phyloP scores from a whole-genome alignment of 129 eudicot species.

The Oenanthe sinensis region DNA sequence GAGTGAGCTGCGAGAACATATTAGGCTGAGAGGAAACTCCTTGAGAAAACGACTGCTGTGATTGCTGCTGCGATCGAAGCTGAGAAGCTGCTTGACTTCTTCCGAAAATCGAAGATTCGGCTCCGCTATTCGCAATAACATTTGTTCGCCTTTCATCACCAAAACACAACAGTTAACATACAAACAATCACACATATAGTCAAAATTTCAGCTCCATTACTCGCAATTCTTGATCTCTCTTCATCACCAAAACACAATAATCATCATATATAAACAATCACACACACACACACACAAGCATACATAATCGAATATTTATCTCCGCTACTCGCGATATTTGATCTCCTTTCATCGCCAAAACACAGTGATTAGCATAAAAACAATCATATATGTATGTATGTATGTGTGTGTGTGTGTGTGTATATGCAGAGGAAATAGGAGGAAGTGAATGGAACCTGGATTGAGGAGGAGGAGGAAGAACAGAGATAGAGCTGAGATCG shows the following conservation, averaged over 20 bases:
- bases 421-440: background rate
- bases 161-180: conserved; percentile 6
- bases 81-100: conserved; percentile 53
- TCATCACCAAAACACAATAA: conserved; percentile 4
- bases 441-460: conserved; percentile 29
- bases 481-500: conserved; percentile 58
- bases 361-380: background rate
- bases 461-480: conserved; percentile 62
- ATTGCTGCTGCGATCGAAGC: conserved; percentile 51
- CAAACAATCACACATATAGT: background rate
- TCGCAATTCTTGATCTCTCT: background rate
- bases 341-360: background rate
- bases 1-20: conserved; percentile 71
- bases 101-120: conserved; percentile 49
- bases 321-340: background rate
- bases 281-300: background rate
- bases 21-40: conserved; percentile 75
- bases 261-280: background rate
- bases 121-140: conserved; percentile 28
- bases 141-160: conserved; percentile 40
- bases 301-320: background rate
- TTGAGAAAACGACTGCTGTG: conserved; percentile 76
- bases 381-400: background rate
- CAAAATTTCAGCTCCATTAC: background rate
- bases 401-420: background rate